Percentiles rank a stretch among this genome's conserved stretches.
phyloP scores from a whole-genome alignment of 495 filamentous ascomycete genomes.

The Bathelium albidoporum region DNA sequence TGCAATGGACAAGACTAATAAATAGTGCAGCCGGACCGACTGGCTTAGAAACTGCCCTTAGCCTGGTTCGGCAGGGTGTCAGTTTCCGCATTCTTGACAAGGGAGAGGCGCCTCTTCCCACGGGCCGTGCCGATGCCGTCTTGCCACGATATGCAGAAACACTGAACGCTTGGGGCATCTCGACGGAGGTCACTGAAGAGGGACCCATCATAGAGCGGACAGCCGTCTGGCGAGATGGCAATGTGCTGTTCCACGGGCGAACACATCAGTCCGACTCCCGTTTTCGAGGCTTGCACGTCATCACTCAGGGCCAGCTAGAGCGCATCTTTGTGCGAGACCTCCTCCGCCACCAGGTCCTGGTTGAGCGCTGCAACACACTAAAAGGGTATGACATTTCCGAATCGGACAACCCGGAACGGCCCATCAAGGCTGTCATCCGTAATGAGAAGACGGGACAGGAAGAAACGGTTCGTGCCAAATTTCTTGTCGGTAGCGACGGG shows the following conservation, averaged over 20 bases:
- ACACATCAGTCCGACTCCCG: conserved; percentile 31
- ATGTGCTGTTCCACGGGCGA: conserved; percentile 21
- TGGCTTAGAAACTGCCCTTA: conserved; percentile 24
- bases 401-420: background rate
- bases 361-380: conserved; percentile 26
- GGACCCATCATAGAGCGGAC: conserved; percentile 33
- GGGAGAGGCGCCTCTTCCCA: conserved; percentile 17
- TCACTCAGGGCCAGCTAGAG: conserved; percentile 34
- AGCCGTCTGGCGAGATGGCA: conserved; percentile 29
- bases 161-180: conserved; percentile 28
- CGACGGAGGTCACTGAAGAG: conserved; percentile 30
- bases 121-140: conserved; percentile 31
- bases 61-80: conserved; percentile 27
- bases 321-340: conserved; percentile 32
- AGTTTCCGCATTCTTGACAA: conserved; percentile 30
- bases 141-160: conserved; percentile 32
- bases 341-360: conserved; percentile 25
- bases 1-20: conserved; percentile 2
- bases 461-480: conserved; percentile 25
- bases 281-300: conserved; percentile 32
- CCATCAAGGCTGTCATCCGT: conserved; percentile 10
- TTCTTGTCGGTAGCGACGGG: conserved; percentile 31
- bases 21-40: conserved; percentile 22
- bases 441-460: conserved; percentile 20
- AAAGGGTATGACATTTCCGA: conserved; percentile 11